Evolutionary conservation across 768 basidiomycete genomes (phyloP), one percentile per base, ranked within the genome.

Genomic region (Termitomyces heimii): DNA sequence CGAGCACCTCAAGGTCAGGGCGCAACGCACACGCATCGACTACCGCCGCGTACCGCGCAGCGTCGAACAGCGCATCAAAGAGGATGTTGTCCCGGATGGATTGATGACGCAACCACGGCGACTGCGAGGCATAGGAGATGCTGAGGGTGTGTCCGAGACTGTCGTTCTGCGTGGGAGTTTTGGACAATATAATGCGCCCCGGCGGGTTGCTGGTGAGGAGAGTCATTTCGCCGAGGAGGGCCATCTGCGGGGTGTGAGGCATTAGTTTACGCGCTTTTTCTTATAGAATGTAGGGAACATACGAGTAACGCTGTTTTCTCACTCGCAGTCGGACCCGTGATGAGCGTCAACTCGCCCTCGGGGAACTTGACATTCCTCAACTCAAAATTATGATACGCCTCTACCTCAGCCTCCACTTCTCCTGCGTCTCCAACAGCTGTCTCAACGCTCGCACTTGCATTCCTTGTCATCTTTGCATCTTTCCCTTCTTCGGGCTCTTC

Each of bases 231-330:
- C 32, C 2, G 32, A 32, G 32, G 32, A 32, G 8, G 32, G 9
- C 32, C 32, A 9, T 32, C 32, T 32, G 32, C n/a, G n/a, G n/a
- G n/a, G n/a, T 32, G 32, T 32, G 32, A 1, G 32, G 32, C 10
- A 16, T 18, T 18, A 18, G 16, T 16, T 1, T 16, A 10, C 35
- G 35, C 16, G 35, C 5, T 37, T 37, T 37, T 5, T 37, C 18
- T 6, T 16, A 18, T 9, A 53, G 43, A 32, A 29, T 22, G 37
- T 51, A 35, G 34, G 12, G 34, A 6, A 69, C 82, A 37, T 61
- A 85, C 85, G 53, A 92, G 75, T 2, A 92, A n/a, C n/a, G 91
- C 89, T 0, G 86, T 90, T 73, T 93, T 94, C 1, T 91, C 91
- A 42, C 84, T 83, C 4, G 89, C 91, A 5, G 90, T 92, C 0